phyloP scores from a whole-genome alignment of 257 asterid species.

The Solanum chilense region DNA sequence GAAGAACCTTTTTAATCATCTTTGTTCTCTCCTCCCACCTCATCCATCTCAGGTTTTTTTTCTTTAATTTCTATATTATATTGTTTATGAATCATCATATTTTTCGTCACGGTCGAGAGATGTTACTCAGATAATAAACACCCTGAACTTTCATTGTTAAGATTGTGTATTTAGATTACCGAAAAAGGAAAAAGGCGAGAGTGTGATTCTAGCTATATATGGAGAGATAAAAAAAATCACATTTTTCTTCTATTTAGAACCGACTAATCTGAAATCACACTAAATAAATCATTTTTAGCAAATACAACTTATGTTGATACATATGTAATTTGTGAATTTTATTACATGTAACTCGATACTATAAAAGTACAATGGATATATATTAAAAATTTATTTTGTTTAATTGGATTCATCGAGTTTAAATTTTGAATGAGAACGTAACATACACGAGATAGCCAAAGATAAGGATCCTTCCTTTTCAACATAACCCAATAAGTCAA shows the following conservation, averaged over 20 bases:
- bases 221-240: too few relatives aligned
- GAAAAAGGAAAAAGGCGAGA: neutral
- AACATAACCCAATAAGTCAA: too few relatives aligned
- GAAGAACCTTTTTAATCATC: slow-evolving; percentile 28
- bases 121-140: neutral
- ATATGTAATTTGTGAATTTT: neutral
- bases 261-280: neutral
- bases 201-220: neutral
- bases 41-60: slow-evolving; percentile 15
- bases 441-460: neutral
- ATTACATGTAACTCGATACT: neutral
- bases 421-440: neutral
- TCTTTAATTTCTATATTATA: neutral
- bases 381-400: too few relatives aligned
- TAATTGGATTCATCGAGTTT: neutral
- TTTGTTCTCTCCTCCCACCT: slow-evolving; percentile 26
- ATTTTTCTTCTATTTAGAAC: too few relatives aligned
- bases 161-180: neutral
- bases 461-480: too few relatives aligned
- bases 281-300: neutral
- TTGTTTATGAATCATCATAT: neutral
- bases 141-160: neutral
- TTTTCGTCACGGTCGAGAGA: neutral
- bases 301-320: neutral
- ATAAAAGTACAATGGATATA: neutral